Percentiles rank a stretch among this genome's conserved stretches.
Conservation (phyloP, 2,329 filamentous ascomycete species). For the Nigrospora sphaerica region DNA sequence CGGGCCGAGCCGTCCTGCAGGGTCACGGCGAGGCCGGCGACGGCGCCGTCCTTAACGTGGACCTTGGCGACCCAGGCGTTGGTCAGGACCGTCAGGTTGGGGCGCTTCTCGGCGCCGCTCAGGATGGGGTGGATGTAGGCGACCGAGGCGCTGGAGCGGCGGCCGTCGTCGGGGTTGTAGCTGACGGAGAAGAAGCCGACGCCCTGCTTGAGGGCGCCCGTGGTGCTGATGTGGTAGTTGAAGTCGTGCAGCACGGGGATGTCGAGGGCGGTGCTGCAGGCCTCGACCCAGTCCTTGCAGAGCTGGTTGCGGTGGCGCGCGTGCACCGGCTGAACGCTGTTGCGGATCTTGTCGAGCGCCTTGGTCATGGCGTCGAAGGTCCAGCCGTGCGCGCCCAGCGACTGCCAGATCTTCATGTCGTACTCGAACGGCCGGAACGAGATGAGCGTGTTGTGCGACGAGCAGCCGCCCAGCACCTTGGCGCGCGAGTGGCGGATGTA, state of each 20-base stretch:
- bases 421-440: conserved; percentile 89
- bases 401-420: conserved; percentile 79
- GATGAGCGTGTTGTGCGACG: conserved; percentile 89
- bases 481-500: conserved; percentile 87
- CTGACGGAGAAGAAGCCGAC: conserved; percentile 88
- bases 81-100: conserved; percentile 80
- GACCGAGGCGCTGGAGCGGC: conserved; percentile 77
- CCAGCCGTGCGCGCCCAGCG: conserved; percentile 77
- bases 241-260: conserved; percentile 82
- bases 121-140: conserved; percentile 92
- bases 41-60: conserved; percentile 62
- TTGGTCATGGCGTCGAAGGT: conserved; percentile 78
- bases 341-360: conserved; percentile 74
- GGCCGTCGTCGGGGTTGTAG: conserved; percentile 84
- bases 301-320: conserved; percentile 81
- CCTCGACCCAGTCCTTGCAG: conserved; percentile 81
- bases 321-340: conserved; percentile 86
- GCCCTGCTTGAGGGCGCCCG: conserved; percentile 64
- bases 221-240: conserved; percentile 73
- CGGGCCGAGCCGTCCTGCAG: conserved; percentile 45
- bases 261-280: conserved; percentile 70
- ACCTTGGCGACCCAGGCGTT: conserved; percentile 82
- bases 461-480: conserved; percentile 88
- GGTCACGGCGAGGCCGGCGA: conserved; percentile 65
- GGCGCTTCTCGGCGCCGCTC: conserved; percentile 70